Percentiles rank a stretch among this genome's conserved stretches.
Conservation (phyloP, 768 basidiomycete species). For the Leccinum olivaceopallidum region DNA sequence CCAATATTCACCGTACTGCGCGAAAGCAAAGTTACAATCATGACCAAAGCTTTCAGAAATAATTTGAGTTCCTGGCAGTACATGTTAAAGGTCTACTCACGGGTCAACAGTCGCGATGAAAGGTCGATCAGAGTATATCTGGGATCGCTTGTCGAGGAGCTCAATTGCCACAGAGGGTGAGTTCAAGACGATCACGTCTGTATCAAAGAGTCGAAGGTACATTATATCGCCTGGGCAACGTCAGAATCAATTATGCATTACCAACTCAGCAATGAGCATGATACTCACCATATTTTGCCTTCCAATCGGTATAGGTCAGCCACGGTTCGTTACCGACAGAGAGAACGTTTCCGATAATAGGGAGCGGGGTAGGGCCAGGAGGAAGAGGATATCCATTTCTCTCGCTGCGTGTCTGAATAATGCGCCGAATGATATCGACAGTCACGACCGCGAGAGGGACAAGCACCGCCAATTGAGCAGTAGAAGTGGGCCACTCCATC, state of each 20-base stretch:
- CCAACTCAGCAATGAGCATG: background rate
- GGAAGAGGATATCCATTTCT: background rate
- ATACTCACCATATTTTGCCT: background rate
- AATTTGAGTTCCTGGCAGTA: background rate
- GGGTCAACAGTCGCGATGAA: background rate
- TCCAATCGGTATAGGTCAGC: background rate
- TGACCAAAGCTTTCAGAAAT: background rate
- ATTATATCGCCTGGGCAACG: background rate
- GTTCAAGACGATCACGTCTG: conserved; percentile 1
- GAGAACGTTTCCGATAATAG: background rate
- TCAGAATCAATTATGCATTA: background rate
- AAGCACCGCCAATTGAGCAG: background rate
- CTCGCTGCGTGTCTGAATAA: background rate
- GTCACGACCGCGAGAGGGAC: background rate
- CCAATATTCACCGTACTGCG: background rate
- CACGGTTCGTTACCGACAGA: background rate
- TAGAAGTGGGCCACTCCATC: background rate
- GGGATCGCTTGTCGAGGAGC: background rate
- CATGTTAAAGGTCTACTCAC: background rate
- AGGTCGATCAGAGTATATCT: conserved; percentile 5
- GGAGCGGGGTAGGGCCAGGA: background rate
- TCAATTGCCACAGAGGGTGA: background rate
- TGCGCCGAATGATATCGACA: background rate
- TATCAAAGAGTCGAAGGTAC: background rate
- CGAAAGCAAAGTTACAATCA: background rate